Evolutionary conservation across 768 basidiomycete species (phyloP), one percentile per base, ranked within the genome.

Genomic region (Pulveroboletus sp.): DNA sequence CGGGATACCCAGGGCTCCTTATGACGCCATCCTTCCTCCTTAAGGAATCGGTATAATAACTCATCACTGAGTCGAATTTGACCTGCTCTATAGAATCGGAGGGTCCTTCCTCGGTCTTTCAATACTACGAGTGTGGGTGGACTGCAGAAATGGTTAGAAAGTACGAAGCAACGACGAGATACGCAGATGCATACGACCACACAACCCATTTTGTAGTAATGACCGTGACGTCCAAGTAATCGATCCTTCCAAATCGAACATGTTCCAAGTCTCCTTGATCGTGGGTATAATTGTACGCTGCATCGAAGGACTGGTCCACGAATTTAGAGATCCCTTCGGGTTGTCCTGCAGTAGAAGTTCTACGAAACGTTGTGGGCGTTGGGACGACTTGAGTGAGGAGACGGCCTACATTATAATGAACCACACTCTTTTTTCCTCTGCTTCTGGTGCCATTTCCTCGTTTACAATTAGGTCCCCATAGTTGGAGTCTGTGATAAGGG

Each of bases 151-250:
- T 17, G 6, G 14, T 30, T 54, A 24, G 49, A 48, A 12, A 5
- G 49, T 19, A 14, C 10, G 37, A 22, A n/a, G 44, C 27, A 39
- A 13, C 10, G 43, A 50, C 0, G 44, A 55, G 34, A 32, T 16
- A 43, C 4, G 12, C 6, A 14, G 30, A 56, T 23, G 77, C 82
- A 51, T 63, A 93, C 93, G 80, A 78, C 89, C 90, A 93, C 41
- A 94, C 66, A 30, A 65, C 73, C 93, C 93, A 95, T 62, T 86
- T 86, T 2, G 90, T 91, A 49, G 91, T 93, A 49, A 93, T 67
- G 45, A 75, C 69, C 4, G 89, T 92, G 54, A 93, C 91, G 53
- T 85, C 83, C 55, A 92, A 70, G 67, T 93, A 95, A 71, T 94
- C 90, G 50, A 95, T 81, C 53, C 93, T 82, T 43, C 81, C 93